Evolutionary conservation across 2,329 filamentous ascomycete species (phyloP), one percentile per base, ranked within the genome.

Genomic region (Myotisia sp.): DNA sequence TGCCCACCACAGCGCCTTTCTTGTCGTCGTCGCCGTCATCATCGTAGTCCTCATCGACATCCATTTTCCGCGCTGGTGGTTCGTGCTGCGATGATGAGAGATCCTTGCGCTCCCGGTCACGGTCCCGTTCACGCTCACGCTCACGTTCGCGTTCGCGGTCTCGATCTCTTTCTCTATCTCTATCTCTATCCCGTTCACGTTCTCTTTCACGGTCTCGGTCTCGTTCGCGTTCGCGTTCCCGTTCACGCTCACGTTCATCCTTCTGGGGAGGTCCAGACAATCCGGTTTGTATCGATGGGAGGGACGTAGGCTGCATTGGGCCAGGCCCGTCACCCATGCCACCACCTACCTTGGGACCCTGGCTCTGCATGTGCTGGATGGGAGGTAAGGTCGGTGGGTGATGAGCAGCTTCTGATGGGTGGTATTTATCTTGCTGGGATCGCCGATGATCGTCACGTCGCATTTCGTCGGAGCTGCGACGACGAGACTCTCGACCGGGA

Each of bases 31-130:
- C 86, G 3, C 74, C 83, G 37, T 86, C 87, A 49, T 95, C 87
- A 54, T 95, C 87, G 49, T 98, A 95, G 54, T 95, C 81, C 55
- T 98, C 90, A 46, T 98, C 86, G 13, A 95, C 82, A 5, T 95
- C 87, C 74, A 98, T 92, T 58, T 92, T 92, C 14, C 90, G 71
- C 13, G 85, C 84, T 21, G 90, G 85, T 34, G 85, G 82, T 60
- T 95, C 87, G 38, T 76, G 76, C 12, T 33, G 33, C 19, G 28
- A 16, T 12, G 67, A 56, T 13, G 68, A 56, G 18, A 70, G 56
- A 41, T 66, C 63, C 22, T 51, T 55, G 34, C 56, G 67, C 17
- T 31, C 29, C 7, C 29, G 29, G 5, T 31, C 29, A 5, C 29
- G 10, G 10, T 31, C 29, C n/a, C 29, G 16, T n/a, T 20, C n/a